A percentile compares a stretch with the other conserved stretches of the same genome.
Conservation (phyloP, 257 asterid species). For the Solanum pimpinellifolium region DNA sequence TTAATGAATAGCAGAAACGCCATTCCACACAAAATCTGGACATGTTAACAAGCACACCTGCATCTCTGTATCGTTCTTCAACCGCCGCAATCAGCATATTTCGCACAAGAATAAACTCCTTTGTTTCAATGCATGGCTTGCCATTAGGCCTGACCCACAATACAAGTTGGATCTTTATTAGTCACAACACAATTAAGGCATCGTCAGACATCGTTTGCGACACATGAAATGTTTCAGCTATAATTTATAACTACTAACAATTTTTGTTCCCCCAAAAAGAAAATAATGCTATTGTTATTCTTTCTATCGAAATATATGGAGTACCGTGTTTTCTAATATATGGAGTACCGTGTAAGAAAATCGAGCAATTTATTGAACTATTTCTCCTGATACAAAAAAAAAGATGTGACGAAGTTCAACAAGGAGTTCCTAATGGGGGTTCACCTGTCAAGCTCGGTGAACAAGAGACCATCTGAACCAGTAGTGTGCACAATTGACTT, state of each 20-base stretch:
- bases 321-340: background rate
- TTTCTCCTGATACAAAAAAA: too few species aligned
- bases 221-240: background rate
- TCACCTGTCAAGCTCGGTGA: conserved; percentile 35
- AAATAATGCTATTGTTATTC: background rate
- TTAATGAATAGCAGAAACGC: background rate
- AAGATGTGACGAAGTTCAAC: background rate
- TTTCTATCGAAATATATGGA: background rate
- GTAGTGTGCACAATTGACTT: conserved; percentile 11
- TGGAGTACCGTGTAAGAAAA: background rate
- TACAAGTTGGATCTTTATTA: background rate
- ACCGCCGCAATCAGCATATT: conserved; percentile 46
- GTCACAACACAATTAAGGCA: background rate
- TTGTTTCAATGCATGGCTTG: conserved; percentile 35
- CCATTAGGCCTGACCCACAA: conserved; percentile 25
- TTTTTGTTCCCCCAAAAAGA: background rate
- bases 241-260: background rate
- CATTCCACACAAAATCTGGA: background rate
- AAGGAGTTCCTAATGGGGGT: background rate
- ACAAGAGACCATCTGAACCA: conserved; percentile 17
- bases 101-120: conserved; percentile 41
- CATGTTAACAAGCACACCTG: conserved; percentile 15
- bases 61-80: conserved; percentile 48
- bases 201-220: background rate
- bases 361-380: background rate